Conservation (phyloP, 2,329 filamentous ascomycete genomes). For the Diaporthe ampelina region DNA sequence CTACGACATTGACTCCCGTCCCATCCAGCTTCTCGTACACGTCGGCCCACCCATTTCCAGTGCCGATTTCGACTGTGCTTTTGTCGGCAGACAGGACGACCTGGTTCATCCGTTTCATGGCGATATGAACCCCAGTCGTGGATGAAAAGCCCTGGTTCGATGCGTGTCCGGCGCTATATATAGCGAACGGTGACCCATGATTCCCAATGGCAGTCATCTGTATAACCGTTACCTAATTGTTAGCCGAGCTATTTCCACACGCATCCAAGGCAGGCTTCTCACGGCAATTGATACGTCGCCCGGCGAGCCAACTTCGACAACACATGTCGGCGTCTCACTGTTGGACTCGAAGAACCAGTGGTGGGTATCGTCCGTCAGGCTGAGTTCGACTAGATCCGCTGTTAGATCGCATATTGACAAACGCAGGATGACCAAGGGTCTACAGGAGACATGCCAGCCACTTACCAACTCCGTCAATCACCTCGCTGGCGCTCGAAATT, state of each 20-base stretch:
- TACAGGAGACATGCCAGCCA: conserved; percentile 46
- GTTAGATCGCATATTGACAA: background rate
- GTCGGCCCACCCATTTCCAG: conserved; percentile 46
- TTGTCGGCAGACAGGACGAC: conserved; percentile 44
- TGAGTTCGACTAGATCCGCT: background rate
- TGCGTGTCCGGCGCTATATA: conserved; percentile 46
- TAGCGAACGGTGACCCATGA: conserved; percentile 45
- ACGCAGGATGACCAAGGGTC: background rate
- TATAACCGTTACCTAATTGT: background rate
- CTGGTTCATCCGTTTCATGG: conserved; percentile 43
- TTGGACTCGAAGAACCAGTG: conserved; percentile 49
- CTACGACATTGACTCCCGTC: conserved; percentile 46
- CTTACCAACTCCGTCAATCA: conserved; percentile 4
- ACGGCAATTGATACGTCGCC: conserved; percentile 46
- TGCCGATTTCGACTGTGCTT: conserved; percentile 44
- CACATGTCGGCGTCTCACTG: conserved; percentile 46
- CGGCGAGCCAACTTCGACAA: conserved; percentile 45
- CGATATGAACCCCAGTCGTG: conserved; percentile 47
- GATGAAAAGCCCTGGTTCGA: conserved; percentile 49
- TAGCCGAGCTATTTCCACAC: background rate
- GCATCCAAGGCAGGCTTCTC: background rate
- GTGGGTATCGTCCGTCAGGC: conserved; percentile 33
- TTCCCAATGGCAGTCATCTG: conserved; percentile 43
- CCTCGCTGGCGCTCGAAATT: conserved; percentile 1
- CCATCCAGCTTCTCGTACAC: conserved; percentile 44